Evolutionary conservation across 1,284 basidiomycete species (phyloP).

Genomic region (Pseudozyma pruni): DNA sequence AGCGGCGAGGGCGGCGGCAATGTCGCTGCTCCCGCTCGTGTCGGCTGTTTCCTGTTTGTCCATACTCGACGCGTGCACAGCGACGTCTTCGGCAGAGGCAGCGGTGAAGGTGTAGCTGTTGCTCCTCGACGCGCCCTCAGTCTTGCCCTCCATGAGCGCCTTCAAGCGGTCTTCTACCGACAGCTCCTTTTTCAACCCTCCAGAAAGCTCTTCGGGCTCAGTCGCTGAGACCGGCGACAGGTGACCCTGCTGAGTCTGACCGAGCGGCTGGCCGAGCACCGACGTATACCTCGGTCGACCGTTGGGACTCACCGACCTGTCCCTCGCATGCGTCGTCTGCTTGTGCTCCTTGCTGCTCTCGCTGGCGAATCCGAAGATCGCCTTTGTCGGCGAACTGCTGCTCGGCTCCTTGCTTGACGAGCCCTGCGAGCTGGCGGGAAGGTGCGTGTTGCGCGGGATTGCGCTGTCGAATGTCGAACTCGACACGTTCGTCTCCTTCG

Average conservation of each 20-base stretch:
- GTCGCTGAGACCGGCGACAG: slow-evolving; percentile 30
- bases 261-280: slow-evolving; percentile 55
- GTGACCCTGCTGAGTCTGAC: slow-evolving; percentile 12
- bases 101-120: slow-evolving; percentile 4
- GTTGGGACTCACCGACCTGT: slow-evolving; percentile 41
- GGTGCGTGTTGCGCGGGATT: slow-evolving; percentile 22
- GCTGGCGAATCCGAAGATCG: slow-evolving; percentile 37
- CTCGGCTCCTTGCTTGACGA: slow-evolving; percentile 36
- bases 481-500: slow-evolving; percentile 37
- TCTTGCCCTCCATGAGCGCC: slow-evolving; percentile 38
- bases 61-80: background rate
- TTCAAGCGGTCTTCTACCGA: slow-evolving; percentile 56
- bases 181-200: slow-evolving; percentile 14
- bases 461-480: slow-evolving; percentile 47
- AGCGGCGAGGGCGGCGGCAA: slow-evolving; percentile 24
- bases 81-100: background rate
- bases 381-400: slow-evolving; percentile 34
- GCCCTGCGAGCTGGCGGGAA: slow-evolving; percentile 29
- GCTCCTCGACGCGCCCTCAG: background rate
- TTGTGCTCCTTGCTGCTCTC: slow-evolving; percentile 17
- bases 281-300: slow-evolving; percentile 53
- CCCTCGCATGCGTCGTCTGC: slow-evolving; percentile 7
- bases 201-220: background rate
- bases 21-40: slow-evolving; percentile 21
- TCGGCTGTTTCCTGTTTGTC: slow-evolving; percentile 26